These are phyloP conservation scores for Ocimum tenuiflorum DNA, from an alignment of 257 asterid genomes.

Conservation along the genomic window DNA sequence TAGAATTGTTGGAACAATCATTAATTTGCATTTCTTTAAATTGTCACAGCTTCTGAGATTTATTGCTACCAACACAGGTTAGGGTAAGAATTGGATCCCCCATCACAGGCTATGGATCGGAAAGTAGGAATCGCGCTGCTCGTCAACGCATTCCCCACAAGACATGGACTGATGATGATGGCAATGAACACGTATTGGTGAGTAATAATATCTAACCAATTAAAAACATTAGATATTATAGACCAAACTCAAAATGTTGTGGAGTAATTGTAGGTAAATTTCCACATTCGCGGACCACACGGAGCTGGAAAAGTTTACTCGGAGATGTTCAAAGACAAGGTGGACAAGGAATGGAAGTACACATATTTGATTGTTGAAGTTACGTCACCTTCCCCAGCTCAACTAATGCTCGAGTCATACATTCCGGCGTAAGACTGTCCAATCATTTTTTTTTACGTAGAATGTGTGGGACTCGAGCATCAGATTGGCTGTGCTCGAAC, in stretches of 20 bases:
- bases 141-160: constrained; percentile 83
- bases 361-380: constrained; percentile 73
- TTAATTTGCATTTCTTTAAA: not conserved
- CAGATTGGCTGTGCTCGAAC: not conserved
- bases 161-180: constrained; percentile 82
- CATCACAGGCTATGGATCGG: constrained; percentile 81
- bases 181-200: constrained; percentile 80
- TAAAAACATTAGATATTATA: not conserved
- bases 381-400: constrained; percentile 62
- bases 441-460: no score
- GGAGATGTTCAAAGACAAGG: constrained; percentile 90
- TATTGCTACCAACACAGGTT: constrained; percentile 48
- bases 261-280: constrained; percentile 55
- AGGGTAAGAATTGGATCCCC: constrained; percentile 83
- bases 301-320: constrained; percentile 77
- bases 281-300: constrained; percentile 82
- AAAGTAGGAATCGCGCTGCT: constrained; percentile 90
- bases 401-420: constrained; percentile 88
- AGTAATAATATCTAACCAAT: not conserved
- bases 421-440: constrained; percentile 55
- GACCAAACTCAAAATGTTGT: not conserved
- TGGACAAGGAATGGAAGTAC: constrained; percentile 84
- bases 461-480: not conserved
- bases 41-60: not conserved
- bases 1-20: not conserved